phyloP scores from a whole-genome alignment of 768 basidiomycete species.

The Trametes cingulata region DNA sequence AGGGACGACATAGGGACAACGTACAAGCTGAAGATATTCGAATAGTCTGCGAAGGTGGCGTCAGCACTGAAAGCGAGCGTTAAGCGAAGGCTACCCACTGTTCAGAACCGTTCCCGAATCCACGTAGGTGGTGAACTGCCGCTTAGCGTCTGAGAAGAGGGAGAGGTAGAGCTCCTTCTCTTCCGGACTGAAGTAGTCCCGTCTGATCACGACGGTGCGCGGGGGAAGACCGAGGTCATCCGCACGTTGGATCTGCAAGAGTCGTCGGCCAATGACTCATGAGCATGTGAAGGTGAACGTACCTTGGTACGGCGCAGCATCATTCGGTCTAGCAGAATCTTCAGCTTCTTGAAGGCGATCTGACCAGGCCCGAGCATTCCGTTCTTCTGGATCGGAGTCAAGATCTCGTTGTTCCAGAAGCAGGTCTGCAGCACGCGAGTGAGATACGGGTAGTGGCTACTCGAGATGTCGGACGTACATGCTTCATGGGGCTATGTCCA shows the following conservation, averaged over 20 bases:
- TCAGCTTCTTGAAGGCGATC: conserved; percentile 89
- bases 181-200: conserved; percentile 93
- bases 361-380: conserved; percentile 82
- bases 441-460: too few relatives aligned
- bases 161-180: conserved; percentile 95
- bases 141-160: conserved; percentile 88
- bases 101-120: conserved; percentile 89
- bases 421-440: conserved; percentile 59
- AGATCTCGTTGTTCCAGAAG: conserved; percentile 96
- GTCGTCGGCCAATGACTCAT: neutral
- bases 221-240: conserved; percentile 97
- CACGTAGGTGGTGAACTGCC: conserved; percentile 90
- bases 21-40: conserved; percentile 83
- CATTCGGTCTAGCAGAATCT: conserved; percentile 86
- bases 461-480: conserved; percentile 42
- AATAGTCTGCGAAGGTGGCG: conserved; percentile 60
- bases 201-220: conserved; percentile 81
- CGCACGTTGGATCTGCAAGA: conserved; percentile 79
- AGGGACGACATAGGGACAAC: conserved; percentile 24
- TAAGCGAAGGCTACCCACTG: conserved; percentile 54
- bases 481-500: conserved; percentile 83
- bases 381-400: conserved; percentile 92
- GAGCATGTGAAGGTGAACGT: neutral
- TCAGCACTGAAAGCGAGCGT: neutral
- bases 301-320: conserved; percentile 94